These are phyloP conservation scores for Malus hybrid DNA, from an alignment of 331 rosid genomes.

Conservation along the genomic window DNA sequence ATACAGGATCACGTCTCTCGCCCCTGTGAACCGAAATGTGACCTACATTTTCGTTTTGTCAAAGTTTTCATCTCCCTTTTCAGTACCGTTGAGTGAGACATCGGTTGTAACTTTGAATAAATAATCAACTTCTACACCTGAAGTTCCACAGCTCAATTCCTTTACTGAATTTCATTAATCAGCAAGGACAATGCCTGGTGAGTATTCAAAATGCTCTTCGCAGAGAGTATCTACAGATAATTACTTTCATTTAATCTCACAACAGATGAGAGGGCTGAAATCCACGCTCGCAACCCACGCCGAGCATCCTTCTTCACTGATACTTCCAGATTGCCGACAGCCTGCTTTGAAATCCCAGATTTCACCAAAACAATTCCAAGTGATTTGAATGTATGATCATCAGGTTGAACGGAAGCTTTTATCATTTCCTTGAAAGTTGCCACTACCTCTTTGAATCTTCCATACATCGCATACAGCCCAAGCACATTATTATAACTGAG, in stretches of 20 bases:
- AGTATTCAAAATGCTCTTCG: neutral
- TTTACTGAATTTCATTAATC: neutral
- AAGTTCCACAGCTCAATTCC: neutral
- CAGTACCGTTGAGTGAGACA: neutral
- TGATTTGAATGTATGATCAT: slow-evolving; percentile 49
- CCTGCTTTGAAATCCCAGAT: slow-evolving; percentile 70
- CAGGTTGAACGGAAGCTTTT: slow-evolving; percentile 39
- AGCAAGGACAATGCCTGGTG: neutral
- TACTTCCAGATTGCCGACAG: slow-evolving; percentile 54
- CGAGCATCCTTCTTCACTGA: slow-evolving; percentile 37
- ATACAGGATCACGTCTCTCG: neutral
- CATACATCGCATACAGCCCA: slow-evolving; percentile 57
- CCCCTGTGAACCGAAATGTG: neutral
- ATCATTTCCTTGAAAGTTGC: slow-evolving; percentile 54
- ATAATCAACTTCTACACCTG: neutral
- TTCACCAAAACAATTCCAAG: slow-evolving; percentile 61
- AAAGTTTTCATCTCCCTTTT: neutral
- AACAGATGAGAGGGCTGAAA: slow-evolving; percentile 58
- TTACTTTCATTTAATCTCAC: slow-evolving; percentile 38
- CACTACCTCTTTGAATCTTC: slow-evolving; percentile 61
- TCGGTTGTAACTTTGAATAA: neutral
- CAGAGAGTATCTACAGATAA: slow-evolving; percentile 20
- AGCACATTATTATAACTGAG: slow-evolving; percentile 71
- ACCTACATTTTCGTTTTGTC: neutral
- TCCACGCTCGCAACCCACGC: slow-evolving; percentile 61